These are phyloP conservation scores for Bryopsis sp. DNA, from an alignment of 139 green algal genomes.

Conservation along the genomic window DNA sequence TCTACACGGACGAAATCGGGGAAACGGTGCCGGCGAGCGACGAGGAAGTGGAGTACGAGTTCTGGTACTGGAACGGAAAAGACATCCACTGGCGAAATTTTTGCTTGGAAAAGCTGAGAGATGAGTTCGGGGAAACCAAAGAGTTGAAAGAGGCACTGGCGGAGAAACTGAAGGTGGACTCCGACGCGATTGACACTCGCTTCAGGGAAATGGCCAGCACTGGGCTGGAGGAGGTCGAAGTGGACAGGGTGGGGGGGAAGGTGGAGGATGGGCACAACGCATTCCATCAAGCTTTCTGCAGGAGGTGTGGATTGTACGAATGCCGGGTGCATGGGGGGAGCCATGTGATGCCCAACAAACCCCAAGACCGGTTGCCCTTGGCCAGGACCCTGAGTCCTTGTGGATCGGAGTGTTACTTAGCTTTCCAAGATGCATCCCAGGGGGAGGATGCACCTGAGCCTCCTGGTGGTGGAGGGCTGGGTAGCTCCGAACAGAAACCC, in stretches of 20 bases:
- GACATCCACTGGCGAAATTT: constrained; percentile 6
- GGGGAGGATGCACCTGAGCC: background rate
- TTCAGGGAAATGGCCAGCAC: no score
- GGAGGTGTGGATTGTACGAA: no score
- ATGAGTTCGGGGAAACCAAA: background rate
- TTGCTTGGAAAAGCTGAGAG: background rate
- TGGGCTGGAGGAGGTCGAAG: background rate
- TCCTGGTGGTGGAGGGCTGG: background rate
- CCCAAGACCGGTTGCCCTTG: no score
- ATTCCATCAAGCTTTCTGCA: background rate
- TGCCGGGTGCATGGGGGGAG: no score
- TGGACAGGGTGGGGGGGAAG: background rate
- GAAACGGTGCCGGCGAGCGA: constrained; percentile 48
- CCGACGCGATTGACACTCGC: background rate
- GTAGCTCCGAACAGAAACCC: background rate
- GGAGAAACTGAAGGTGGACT: background rate
- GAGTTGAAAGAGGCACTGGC: background rate
- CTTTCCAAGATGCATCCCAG: background rate
- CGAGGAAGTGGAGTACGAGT: constrained; percentile 35
- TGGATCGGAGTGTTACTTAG: background rate
- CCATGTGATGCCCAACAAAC: no score
- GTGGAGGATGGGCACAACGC: background rate
- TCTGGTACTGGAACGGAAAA: background rate
- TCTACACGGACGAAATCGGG: constrained; percentile 22
- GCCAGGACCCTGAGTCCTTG: no score